Conservation (phyloP, 1,284 basidiomycete species). For the Ceratobasidium sp. region DNA sequence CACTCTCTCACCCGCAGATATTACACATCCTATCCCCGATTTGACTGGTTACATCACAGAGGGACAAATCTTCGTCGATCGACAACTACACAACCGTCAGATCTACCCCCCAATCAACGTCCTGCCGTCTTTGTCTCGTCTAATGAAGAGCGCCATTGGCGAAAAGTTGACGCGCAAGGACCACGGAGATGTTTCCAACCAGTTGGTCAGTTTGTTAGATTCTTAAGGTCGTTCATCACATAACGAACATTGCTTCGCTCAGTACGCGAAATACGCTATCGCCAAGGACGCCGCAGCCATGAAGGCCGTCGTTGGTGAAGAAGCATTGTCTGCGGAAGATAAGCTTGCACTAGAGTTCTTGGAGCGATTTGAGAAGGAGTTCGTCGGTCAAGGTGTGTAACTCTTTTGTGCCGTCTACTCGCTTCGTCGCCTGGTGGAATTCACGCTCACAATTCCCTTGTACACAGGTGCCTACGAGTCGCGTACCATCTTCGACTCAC, state of each 20-base stretch:
- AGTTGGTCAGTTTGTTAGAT: conserved; percentile 66
- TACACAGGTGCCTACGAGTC: conserved; percentile 87
- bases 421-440: neutral
- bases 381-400: conserved; percentile 86
- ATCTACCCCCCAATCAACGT: conserved; percentile 99
- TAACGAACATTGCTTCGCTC: conserved; percentile 42
- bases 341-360: conserved; percentile 92
- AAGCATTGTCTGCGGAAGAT: conserved; percentile 92
- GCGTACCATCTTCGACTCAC: conserved; percentile 94
- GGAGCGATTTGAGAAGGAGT: conserved; percentile 93
- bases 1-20: conserved; percentile 71
- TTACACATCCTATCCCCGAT: conserved; percentile 99
- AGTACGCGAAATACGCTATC: conserved; percentile 98
- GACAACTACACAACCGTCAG: conserved; percentile 91
- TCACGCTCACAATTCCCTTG: neutral
- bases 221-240: conserved; percentile 13
- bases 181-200: conserved; percentile 98
- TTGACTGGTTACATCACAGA: conserved; percentile 99
- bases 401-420: neutral
- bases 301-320: conserved; percentile 99
- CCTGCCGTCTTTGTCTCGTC: conserved; percentile 94
- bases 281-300: conserved; percentile 97
- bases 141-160: conserved; percentile 99
- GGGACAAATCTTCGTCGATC: conserved; percentile 99
- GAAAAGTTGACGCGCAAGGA: conserved; percentile 97